Percentiles rank a stretch among this genome's conserved stretches.
Conservation (phyloP, 768 basidiomycete species). For the Hypholoma fasciculare region DNA sequence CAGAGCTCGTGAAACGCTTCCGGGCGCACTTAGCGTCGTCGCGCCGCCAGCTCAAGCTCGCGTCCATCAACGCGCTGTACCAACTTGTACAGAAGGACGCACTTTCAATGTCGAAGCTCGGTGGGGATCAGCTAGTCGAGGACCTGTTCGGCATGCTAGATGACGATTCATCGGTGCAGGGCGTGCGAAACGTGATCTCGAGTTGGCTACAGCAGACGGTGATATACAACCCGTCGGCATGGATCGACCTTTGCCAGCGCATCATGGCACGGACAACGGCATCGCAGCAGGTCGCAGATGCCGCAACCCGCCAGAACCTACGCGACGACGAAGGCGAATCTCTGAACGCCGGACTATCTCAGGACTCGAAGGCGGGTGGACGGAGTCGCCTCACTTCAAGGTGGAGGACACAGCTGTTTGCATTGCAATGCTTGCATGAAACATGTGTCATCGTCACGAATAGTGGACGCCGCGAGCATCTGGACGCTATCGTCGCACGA, state of each 20-base stretch:
- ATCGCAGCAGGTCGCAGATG: constrained; percentile 71
- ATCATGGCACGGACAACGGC: constrained; percentile 96
- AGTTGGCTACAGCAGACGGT: constrained; percentile 97
- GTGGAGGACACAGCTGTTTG: constrained; percentile 97
- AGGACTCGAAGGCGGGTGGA: constrained; percentile 33
- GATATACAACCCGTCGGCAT: constrained; percentile 89
- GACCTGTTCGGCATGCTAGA: constrained; percentile 95
- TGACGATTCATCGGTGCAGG: constrained; percentile 91
- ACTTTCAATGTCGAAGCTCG: constrained; percentile 85
- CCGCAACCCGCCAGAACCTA: constrained; percentile 50
- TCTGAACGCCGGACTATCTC: constrained; percentile 60
- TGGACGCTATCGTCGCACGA: constrained; percentile 74
- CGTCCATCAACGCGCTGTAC: constrained; percentile 94
- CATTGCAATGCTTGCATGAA: constrained; percentile 87
- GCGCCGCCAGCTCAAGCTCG: constrained; percentile 84
- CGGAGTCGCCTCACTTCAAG: constrained; percentile 64
- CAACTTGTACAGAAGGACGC: constrained; percentile 97
- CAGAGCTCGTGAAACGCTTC: constrained; percentile 77
- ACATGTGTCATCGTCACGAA: constrained; percentile 77
- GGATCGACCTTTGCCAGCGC: constrained; percentile 96
- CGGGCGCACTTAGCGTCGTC: constrained; percentile 78
- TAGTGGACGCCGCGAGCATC: constrained; percentile 79
- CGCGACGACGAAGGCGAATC: constrained; percentile 96
- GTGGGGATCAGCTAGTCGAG: constrained; percentile 92
- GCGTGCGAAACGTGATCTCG: constrained; percentile 88